Conservation (phyloP, 1,284 basidiomycete species). For the Cutaneotrichosporon mucoides region DNA sequence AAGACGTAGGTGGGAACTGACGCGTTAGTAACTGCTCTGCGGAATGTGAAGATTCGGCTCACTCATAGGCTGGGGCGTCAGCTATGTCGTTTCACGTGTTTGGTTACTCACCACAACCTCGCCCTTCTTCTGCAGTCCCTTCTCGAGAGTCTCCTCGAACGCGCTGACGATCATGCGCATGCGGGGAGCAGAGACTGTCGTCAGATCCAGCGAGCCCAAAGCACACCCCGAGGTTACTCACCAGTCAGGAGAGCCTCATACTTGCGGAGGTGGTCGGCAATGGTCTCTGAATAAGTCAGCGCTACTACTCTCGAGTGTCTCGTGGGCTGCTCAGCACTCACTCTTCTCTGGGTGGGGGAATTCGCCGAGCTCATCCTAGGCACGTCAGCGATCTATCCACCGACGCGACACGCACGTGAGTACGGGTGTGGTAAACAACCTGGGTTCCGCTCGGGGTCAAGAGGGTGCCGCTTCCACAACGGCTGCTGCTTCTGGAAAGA, state of each 20-base stretch:
- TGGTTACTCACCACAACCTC: conserved; percentile 76
- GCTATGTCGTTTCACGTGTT: background rate
- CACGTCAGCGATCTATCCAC: conserved; percentile 1
- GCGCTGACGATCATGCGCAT: conserved; percentile 97
- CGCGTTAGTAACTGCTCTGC: conserved; percentile 3
- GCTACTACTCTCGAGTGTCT: too few relatives aligned
- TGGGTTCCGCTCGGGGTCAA: conserved; percentile 67
- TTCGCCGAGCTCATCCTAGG: conserved; percentile 40
- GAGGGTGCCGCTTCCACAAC: conserved; percentile 57
- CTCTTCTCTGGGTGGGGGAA: conserved; percentile 50
- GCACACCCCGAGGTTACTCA: conserved; percentile 12
- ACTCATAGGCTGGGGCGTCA: conserved; percentile 24
- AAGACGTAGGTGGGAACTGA: conserved; percentile 96
- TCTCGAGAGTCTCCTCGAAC: conserved; percentile 86
- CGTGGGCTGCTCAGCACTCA: conserved; percentile 13
- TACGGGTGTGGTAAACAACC: conserved; percentile 62
- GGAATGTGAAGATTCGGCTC: background rate
- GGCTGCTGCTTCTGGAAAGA: conserved; percentile 18
- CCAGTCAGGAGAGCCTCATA: conserved; percentile 71
- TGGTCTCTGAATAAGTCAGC: conserved; percentile 47
- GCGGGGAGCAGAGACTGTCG: conserved; percentile 74
- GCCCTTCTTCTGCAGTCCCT: conserved; percentile 73
- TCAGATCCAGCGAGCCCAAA: conserved; percentile 1
- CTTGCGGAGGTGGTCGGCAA: conserved; percentile 83
- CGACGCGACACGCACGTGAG: conserved; percentile 30